Conservation (phyloP, 495 filamentous ascomycete species). For the Penicillium odoratum region DNA sequence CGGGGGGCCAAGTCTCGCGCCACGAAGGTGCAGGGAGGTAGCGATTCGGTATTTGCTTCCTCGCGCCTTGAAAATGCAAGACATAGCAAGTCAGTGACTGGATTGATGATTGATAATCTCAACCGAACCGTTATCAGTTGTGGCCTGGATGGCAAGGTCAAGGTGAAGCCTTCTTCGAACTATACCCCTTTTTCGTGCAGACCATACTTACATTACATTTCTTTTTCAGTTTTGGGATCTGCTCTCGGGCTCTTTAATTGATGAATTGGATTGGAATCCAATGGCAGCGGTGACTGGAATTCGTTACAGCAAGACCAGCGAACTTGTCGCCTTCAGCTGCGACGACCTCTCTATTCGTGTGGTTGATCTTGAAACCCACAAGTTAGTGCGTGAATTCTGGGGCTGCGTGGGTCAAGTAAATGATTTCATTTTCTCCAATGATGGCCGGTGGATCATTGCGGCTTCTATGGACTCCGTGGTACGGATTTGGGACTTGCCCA, state of each 20-base stretch:
- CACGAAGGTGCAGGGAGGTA: background rate
- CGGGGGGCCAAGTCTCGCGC: constrained; percentile 60
- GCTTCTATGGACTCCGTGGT: constrained; percentile 80
- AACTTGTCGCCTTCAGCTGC: constrained; percentile 86
- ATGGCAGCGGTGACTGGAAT: constrained; percentile 75
- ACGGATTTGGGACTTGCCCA: constrained; percentile 93
- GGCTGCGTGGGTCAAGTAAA: constrained; percentile 78
- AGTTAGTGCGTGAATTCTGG: constrained; percentile 90
- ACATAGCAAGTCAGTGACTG: constrained; percentile 82
- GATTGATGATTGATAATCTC: constrained; percentile 78
- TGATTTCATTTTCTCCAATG: constrained; percentile 88
- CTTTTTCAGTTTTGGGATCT: constrained; percentile 85
- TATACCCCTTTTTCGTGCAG: background rate
- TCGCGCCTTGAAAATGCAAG: constrained; percentile 43
- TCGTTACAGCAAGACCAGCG: constrained; percentile 74
- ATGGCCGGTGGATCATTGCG: constrained; percentile 91
- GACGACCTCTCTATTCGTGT: constrained; percentile 86
- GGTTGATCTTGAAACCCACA: constrained; percentile 86
- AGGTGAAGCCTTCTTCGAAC: constrained; percentile 39
- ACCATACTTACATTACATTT: constrained; percentile 5
- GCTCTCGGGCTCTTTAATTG: constrained; percentile 67
- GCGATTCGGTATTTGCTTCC: background rate
- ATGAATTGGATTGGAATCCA: constrained; percentile 83
- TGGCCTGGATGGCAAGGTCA: constrained; percentile 88
- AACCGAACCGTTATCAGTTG: constrained; percentile 83